phyloP scores from a whole-genome alignment of 495 filamentous ascomycete species.

The Margaritispora aquatica region DNA sequence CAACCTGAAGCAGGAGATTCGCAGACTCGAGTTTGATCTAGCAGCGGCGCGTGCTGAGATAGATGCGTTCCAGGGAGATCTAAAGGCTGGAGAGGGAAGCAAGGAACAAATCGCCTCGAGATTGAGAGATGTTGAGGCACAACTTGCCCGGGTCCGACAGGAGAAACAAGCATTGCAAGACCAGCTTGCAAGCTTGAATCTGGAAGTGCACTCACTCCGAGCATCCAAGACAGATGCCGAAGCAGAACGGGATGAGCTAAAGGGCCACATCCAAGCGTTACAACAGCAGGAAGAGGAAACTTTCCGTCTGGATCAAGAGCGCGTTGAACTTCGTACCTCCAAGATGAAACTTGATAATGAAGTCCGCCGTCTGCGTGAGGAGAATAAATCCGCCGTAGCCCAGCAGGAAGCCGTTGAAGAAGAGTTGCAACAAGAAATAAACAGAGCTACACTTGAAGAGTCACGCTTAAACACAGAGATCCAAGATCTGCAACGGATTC shows the following conservation, averaged over 20 bases:
- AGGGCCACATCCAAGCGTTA: conserved; percentile 44
- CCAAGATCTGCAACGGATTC: conserved; percentile 41
- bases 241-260: conserved; percentile 59
- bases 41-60: conserved; percentile 45
- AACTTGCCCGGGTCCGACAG: conserved; percentile 37
- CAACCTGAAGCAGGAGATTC: conserved; percentile 35
- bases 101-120: conserved; percentile 30
- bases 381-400: conserved; percentile 44
- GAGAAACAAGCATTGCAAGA: conserved; percentile 61
- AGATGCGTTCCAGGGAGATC: conserved; percentile 50
- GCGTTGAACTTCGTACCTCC: conserved; percentile 52
- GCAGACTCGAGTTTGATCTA: conserved; percentile 34
- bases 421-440: conserved; percentile 29
- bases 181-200: conserved; percentile 51
- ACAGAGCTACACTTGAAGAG: conserved; percentile 44
- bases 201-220: conserved; percentile 53
- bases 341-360: conserved; percentile 55
- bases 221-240: conserved; percentile 45
- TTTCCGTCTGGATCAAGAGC: conserved; percentile 55
- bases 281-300: conserved; percentile 44
- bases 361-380: conserved; percentile 49
- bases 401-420: conserved; percentile 39
- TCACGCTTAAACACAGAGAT: conserved; percentile 44
- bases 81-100: conserved; percentile 29
- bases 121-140: conserved; percentile 34